Percentiles rank a stretch among this genome's conserved stretches.
phyloP scores from a whole-genome alignment of 768 basidiomycete genomes.

The Chalciporus piperatus region DNA sequence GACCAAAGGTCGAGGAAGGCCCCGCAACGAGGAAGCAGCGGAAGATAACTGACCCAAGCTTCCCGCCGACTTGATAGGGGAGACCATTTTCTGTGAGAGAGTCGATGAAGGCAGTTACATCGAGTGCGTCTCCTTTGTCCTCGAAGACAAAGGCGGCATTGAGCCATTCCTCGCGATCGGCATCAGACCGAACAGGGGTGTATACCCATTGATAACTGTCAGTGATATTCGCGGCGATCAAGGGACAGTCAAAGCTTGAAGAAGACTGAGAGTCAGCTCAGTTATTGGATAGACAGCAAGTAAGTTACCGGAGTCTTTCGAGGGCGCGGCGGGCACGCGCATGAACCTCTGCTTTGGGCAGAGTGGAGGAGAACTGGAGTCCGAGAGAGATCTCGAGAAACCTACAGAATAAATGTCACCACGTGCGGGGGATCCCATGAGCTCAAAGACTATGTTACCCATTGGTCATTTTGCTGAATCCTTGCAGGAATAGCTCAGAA shows the following conservation, averaged over 20 bases:
- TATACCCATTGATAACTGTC: conserved; percentile 12
- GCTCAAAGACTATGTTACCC: background rate
- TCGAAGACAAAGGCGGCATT: conserved; percentile 5
- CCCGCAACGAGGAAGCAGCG: conserved; percentile 16
- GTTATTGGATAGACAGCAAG: background rate
- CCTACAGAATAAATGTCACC: background rate
- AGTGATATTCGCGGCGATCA: conserved; percentile 9
- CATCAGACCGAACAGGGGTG: background rate
- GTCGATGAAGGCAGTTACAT: conserved; percentile 6
- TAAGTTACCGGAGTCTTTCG: conserved; percentile 8
- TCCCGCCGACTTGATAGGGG: conserved; percentile 1
- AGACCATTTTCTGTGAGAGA: conserved; percentile 2
- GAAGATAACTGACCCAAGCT: background rate
- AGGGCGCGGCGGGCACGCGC: conserved; percentile 5
- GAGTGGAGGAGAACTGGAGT: conserved; percentile 5
- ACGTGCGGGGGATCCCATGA: background rate
- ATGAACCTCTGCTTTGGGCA: conserved; percentile 1
- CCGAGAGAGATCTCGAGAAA: conserved; percentile 9
- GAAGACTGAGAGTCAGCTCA: too few species aligned
- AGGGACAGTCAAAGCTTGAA: conserved; percentile 8
- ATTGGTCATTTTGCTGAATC: conserved; percentile 2
- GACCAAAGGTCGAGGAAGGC: background rate
- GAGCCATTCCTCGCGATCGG: conserved; percentile 11
- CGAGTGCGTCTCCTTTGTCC: background rate
- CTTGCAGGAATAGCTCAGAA: conserved; percentile 12